phyloP scores from a whole-genome alignment of 805 yeast species.

The Yarrowia sp. region DNA sequence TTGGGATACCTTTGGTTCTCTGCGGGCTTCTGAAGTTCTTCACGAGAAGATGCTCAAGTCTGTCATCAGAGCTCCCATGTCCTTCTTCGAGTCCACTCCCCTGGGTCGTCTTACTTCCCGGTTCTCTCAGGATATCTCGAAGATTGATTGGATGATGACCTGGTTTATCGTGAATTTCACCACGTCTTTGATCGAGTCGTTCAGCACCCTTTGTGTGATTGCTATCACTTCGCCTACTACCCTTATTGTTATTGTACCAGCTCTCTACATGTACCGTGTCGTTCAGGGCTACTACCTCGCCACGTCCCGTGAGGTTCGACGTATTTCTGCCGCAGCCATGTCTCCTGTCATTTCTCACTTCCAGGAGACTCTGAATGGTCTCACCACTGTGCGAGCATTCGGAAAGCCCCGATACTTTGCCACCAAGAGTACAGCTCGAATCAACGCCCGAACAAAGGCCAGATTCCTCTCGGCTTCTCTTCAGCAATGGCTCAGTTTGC shows the following conservation, averaged over 20 bases:
- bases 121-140: slow-evolving; percentile 84
- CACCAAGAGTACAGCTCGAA: slow-evolving; percentile 43
- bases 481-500: slow-evolving; percentile 86
- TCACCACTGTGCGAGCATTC: slow-evolving; percentile 75
- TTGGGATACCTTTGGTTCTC: slow-evolving; percentile 48
- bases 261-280: slow-evolving; percentile 59
- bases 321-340: slow-evolving; percentile 64
- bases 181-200: slow-evolving; percentile 42
- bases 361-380: slow-evolving; percentile 77
- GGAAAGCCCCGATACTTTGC: slow-evolving; percentile 64
- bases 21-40: slow-evolving; percentile 39
- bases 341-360: slow-evolving; percentile 80
- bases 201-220: slow-evolving; percentile 72
- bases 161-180: slow-evolving; percentile 41
- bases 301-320: slow-evolving; percentile 73
- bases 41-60: slow-evolving; percentile 74
- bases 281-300: slow-evolving; percentile 69
- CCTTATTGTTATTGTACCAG: slow-evolving; percentile 66
- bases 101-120: slow-evolving; percentile 88
- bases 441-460: slow-evolving; percentile 78
- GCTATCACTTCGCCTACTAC: slow-evolving; percentile 81
- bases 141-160: slow-evolving; percentile 69
- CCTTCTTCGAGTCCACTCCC: slow-evolving; percentile 92
- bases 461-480: slow-evolving; percentile 78
- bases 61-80: slow-evolving; percentile 88